A percentile compares a stretch with the other conserved stretches of the same genome.
Conservation (phyloP, 2,329 filamentous ascomycete species). For the Curvularia hawaiiensis region DNA sequence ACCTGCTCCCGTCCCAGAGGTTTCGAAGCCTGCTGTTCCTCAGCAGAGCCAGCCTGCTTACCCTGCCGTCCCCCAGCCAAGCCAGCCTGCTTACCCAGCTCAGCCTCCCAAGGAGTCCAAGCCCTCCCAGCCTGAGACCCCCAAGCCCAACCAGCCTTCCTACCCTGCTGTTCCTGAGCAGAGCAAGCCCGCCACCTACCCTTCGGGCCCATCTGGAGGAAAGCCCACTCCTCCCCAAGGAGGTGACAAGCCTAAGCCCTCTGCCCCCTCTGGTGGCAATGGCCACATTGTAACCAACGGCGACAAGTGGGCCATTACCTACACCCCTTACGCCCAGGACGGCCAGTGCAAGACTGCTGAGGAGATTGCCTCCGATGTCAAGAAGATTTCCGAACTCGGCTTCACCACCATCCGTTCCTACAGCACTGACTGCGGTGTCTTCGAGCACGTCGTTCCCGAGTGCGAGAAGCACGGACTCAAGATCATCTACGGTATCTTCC, state of each 20-base stretch:
- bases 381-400: slow-evolving; percentile 50
- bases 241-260: slow-evolving; percentile 38
- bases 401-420: slow-evolving; percentile 80
- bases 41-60: slow-evolving; percentile 27
- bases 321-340: slow-evolving; percentile 53
- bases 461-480: slow-evolving; percentile 70
- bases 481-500: slow-evolving; percentile 87
- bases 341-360: slow-evolving; percentile 51
- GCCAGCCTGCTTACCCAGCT: slow-evolving; percentile 14
- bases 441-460: slow-evolving; percentile 74
- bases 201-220: slow-evolving; percentile 11
- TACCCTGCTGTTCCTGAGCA: not conserved
- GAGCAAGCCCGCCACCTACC: slow-evolving; percentile 7
- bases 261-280: slow-evolving; percentile 28
- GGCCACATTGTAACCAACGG: slow-evolving; percentile 49
- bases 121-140: not conserved
- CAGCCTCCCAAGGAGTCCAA: slow-evolving; percentile 6
- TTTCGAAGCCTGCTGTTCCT: not conserved
- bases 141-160: not conserved
- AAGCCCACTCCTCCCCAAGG: slow-evolving; percentile 30
- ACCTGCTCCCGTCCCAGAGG: not conserved
- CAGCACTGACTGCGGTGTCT: slow-evolving; percentile 86
- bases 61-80: slow-evolving; percentile 14
- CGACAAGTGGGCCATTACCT: slow-evolving; percentile 56
- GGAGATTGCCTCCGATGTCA: slow-evolving; percentile 50